Percentiles rank a stretch among this genome's conserved stretches.
Conservation (phyloP, 2,329 filamentous ascomycete species). For the Neurospora sp. region DNA sequence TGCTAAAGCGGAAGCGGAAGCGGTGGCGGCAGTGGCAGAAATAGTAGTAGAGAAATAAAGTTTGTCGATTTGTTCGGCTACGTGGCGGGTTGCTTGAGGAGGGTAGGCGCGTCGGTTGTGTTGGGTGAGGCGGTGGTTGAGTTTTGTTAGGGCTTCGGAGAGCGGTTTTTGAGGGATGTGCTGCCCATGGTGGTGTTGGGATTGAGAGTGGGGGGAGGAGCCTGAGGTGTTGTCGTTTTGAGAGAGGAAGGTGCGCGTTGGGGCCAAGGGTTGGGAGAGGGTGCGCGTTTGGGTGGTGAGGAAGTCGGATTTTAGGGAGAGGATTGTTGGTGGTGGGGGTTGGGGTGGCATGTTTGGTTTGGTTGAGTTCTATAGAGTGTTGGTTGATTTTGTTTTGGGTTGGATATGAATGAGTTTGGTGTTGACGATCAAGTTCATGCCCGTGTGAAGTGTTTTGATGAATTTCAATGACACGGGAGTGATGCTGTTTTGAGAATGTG, state of each 20-base stretch:
- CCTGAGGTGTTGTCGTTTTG: conserved; percentile 25
- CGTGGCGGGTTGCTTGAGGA: conserved; percentile 57
- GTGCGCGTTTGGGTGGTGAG: conserved; percentile 51
- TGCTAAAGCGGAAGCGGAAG: too few species aligned
- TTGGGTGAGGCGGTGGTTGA: conserved; percentile 54
- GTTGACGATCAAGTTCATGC: not conserved
- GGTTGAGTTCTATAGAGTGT: not conserved
- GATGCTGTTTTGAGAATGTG: not conserved
- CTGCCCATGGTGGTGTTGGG: conserved; percentile 25
- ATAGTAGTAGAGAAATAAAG: conserved; percentile 34
- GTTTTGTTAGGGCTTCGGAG: conserved; percentile 45
- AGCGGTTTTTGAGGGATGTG: conserved; percentile 37
- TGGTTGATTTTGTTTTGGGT: not conserved
- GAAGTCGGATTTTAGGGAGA: conserved; percentile 55
- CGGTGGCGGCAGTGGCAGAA: not conserved
- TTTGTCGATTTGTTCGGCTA: conserved; percentile 62
- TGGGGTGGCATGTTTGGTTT: conserved; percentile 14
- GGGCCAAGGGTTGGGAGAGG: conserved; percentile 48
- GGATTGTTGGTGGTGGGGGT: conserved; percentile 41
- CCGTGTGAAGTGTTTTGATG: not conserved
- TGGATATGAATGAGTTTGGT: not conserved
- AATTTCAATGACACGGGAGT: not conserved
- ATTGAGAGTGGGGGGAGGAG: conserved; percentile 15
- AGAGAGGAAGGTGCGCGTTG: conserved; percentile 41
- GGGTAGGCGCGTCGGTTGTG: conserved; percentile 58